Evolutionary conservation across 23 red algal genomes (phyloP).

Genomic region (Gracilaria domingensis): DNA sequence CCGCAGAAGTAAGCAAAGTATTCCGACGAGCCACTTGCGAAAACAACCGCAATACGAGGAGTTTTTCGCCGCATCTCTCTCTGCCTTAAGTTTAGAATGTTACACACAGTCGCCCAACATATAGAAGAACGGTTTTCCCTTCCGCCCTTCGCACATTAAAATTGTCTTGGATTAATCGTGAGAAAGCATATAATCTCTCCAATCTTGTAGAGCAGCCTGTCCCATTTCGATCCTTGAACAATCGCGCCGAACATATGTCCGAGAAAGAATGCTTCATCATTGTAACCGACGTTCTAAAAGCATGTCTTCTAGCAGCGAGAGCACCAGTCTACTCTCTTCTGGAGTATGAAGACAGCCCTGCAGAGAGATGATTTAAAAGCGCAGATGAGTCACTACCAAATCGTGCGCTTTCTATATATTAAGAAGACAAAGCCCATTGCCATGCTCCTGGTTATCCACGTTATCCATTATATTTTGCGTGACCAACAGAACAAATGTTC

Average conservation of each 20-base stretch:
- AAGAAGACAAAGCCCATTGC: background rate
- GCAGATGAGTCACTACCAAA: background rate
- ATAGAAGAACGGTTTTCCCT: background rate
- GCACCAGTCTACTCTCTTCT: background rate
- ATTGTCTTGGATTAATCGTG: background rate
- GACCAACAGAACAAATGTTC: background rate
- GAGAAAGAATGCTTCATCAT: background rate
- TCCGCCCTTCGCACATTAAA: background rate
- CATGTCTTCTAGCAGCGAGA: background rate
- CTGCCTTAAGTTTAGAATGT: background rate
- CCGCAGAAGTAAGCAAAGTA: slow-evolving; percentile 12
- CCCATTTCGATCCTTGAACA: background rate
- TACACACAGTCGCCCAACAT: background rate
- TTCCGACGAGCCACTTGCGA: background rate
- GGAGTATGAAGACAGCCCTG: background rate
- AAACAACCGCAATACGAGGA: background rate
- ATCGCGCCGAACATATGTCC: background rate
- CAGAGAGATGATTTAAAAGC: background rate
- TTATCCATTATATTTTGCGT: background rate
- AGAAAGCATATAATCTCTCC: background rate
- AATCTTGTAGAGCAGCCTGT: background rate
- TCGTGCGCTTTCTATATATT: background rate
- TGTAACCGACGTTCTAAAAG: no score
- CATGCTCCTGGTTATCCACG: background rate
- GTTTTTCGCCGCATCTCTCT: background rate